Percentiles rank a stretch among this genome's conserved stretches.
Conservation (phyloP, 805 yeast species). For the Monosporozyma unispora region DNA sequence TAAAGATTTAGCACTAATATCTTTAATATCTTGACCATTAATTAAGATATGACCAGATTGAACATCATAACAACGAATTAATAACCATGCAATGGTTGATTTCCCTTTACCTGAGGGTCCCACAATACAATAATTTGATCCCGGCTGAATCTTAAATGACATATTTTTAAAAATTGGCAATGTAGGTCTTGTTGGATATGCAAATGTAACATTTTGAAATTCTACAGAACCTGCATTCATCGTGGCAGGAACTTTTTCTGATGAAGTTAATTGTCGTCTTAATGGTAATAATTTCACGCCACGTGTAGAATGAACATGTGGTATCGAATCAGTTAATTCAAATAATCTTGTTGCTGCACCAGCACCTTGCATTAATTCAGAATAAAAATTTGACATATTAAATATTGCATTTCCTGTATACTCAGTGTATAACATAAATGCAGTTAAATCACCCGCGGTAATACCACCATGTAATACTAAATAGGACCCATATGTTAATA, state of each 20-base stretch:
- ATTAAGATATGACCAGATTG: conserved; percentile 40
- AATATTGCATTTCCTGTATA: conserved; percentile 86
- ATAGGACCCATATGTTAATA: conserved; percentile 73
- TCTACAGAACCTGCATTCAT: conserved; percentile 36
- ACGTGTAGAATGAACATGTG: conserved; percentile 54
- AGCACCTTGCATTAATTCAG: conserved; percentile 94
- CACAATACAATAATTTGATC: conserved; percentile 62
- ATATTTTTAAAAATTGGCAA: conserved; percentile 44
- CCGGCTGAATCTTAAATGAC: conserved; percentile 39
- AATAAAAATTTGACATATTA: conserved; percentile 86
- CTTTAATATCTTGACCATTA: conserved; percentile 43
- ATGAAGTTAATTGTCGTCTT: conserved; percentile 8
- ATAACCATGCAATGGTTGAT: conserved; percentile 60
- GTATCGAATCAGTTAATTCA: conserved; percentile 72
- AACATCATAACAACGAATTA: conserved; percentile 48
- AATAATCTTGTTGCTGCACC: conserved; percentile 93
- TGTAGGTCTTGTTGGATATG: conserved; percentile 83
- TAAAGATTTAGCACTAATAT: conserved; percentile 41
- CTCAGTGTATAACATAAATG: conserved; percentile 92
- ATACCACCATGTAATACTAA: conserved; percentile 68
- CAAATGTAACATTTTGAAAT: conserved; percentile 60
- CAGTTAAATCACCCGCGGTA: conserved; percentile 83
- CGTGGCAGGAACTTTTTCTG: conserved; percentile 9
- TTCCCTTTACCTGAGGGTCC: conserved; percentile 93
- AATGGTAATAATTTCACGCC: conserved; percentile 40